Evolutionary conservation across 345 rosid genomes (phyloP), one percentile per base, ranked within the genome.

Genomic region (Populus davidiana): DNA sequence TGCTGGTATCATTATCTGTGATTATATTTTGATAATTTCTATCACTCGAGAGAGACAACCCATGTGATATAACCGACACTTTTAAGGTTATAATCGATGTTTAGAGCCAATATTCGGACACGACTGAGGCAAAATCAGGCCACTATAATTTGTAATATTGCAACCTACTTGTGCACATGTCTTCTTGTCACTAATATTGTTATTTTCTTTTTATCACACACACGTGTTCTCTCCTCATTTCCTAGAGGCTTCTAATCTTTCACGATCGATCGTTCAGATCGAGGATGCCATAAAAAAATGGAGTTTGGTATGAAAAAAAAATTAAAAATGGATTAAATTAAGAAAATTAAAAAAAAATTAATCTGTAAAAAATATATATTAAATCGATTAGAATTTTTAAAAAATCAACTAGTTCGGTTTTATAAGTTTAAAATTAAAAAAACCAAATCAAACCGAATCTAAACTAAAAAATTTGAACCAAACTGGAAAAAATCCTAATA

Each of bases 41-140:
- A 38, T 54, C 38, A 31, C 70, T 6, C 59, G 31, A 63, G 70
- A 43, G 56, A 35, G 73, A 68, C 79, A 76, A 23, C 20, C 79
- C 79, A 76, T 68, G 79, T 76, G 79, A 17, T n/a, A 50, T 16
- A 47, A 35, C 71, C 65, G 65, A 33, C 63, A 67, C 17, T 67
- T 67, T 35, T 67, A 50, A 21, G 78, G n/a, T 36, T 23, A 33
- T 52, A 67, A 75, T 36, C 67, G 54, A 76, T 54, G 56, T 68
- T 68, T 31, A 54, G n/a, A 20, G 38, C 2, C 61, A 29, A 16
- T 44, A 1, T 47, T 44, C 63, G 52, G 62, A 47, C 70, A 74
- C 9, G 65, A 52, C 52, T 10, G 31, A 43, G 69, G 77, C 77
- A 65, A 75, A 64, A 43, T 64, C 70, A 65, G 49, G 39, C 8